phyloP scores from a whole-genome alignment of 139 green algal genomes.

The Volvox reticuliferus region DNA sequence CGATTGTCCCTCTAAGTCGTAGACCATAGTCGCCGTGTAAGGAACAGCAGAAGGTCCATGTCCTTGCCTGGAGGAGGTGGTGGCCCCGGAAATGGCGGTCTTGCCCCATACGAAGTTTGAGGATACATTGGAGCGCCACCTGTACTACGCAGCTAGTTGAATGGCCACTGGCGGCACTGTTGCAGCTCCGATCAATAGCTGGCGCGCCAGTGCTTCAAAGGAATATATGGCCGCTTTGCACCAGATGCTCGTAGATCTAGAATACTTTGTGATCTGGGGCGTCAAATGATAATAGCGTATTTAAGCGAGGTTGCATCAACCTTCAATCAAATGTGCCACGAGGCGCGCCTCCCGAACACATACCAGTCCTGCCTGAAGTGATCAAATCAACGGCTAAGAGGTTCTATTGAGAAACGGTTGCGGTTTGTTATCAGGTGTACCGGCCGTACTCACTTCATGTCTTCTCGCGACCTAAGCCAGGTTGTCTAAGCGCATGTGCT shows the following conservation, averaged over 20 bases:
- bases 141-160: background rate
- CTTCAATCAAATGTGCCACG: too few species aligned
- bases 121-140: conserved; percentile 28
- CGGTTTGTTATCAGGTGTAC: too few species aligned
- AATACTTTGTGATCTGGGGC: background rate
- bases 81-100: conserved; percentile 25
- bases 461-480: too few species aligned
- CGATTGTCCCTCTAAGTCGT: too few species aligned
- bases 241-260: background rate
- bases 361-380: too few species aligned
- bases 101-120: conserved; percentile 20
- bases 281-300: background rate
- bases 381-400: too few species aligned
- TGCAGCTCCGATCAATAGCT: conserved; percentile 22
- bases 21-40: too few species aligned
- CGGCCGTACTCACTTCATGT: too few species aligned
- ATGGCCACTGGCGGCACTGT: background rate
- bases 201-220: background rate
- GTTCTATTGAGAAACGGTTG: too few species aligned
- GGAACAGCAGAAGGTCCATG: background rate
- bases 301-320: background rate
- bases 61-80: conserved; percentile 3
- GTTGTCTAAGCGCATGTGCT: too few species aligned
- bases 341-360: too few species aligned
- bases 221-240: background rate